Evolutionary conservation across 768 basidiomycete genomes (phyloP), one percentile per base, ranked within the genome.

Genomic region (Sarcomyxa edulis): DNA sequence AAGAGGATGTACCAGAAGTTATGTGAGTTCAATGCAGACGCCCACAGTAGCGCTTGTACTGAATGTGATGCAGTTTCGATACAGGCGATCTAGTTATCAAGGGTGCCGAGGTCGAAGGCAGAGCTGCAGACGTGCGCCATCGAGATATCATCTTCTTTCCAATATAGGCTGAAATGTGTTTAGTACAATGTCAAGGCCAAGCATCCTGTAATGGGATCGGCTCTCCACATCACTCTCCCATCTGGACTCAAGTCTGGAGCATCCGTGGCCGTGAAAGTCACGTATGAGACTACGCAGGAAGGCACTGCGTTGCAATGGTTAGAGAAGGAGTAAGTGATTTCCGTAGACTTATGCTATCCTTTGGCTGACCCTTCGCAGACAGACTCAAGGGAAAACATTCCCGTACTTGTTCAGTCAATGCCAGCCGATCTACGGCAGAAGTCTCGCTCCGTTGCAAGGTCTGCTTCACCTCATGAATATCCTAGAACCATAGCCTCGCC

Each of bases 381-480:
- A 91, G 61, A 96, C 92, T 0, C 86, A 88, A 43, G 90, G 90
- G 6, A 90, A 90, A 48, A 64, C 66, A 14, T 84, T 86, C 54
- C 83, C 89, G 0, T 96, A 85, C 61, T 59, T 97, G 11, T 97
- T 93, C 66, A 91, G 88, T 43, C 94, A 96, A 51, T 89, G 85
- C 51, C 92, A 96, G 48, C 89, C 94, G 3, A 95, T 93, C 48
- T 84, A 94, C 53, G 86, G 86, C 2, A 78, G 93, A 20, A 72
- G 81, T 3, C 59, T 95, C 28, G 72, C 76, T 1, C 93, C 92
- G 2, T 52, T 90, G 41, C 91, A 94, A 73, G 84, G 84, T 78
- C 28, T 21, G 25, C 35, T 30, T 32, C 21, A 16, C 7, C 7
- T 8, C 1, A 16, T 30, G 6, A 20, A 19, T 7, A 12, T 32